These are phyloP conservation scores for Gynandropsis gynandra DNA, from an alignment of 345 rosid genomes.

Conservation along the genomic window DNA sequence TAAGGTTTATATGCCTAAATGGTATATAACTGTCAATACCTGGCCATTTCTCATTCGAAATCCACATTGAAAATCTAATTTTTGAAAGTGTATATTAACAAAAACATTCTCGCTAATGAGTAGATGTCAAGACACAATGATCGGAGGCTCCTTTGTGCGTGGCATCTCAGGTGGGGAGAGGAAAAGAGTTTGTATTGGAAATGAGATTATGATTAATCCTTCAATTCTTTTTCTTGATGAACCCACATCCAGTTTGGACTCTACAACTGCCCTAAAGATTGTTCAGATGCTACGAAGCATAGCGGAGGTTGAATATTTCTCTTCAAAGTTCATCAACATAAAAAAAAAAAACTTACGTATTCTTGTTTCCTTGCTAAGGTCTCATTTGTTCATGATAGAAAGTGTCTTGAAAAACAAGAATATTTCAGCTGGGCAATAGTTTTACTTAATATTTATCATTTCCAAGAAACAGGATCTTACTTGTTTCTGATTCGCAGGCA, in stretches of 20 bases:
- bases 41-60: background rate
- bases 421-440: too few relatives aligned
- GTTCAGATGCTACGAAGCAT: conserved; percentile 77
- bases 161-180: conserved; percentile 96
- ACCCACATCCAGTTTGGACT: conserved; percentile 92
- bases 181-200: conserved; percentile 86
- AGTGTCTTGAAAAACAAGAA: too few relatives aligned
- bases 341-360: background rate
- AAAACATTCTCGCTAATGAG: background rate
- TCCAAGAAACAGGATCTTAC: conserved; percentile 19
- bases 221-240: conserved; percentile 90
- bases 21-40: background rate
- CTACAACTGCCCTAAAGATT: conserved; percentile 80
- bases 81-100: background rate
- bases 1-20: too few relatives aligned
- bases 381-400: background rate
- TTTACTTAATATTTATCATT: too few relatives aligned
- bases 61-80: conserved; percentile 7
- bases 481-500: conserved; percentile 34
- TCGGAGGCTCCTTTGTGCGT: conserved; percentile 85
- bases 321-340: conserved; percentile 1
- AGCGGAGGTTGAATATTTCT: conserved; percentile 50
- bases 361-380: background rate
- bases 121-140: conserved; percentile 93
- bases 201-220: conserved; percentile 85